Conservation (phyloP, 352 stramenopile genomes). For the Globisporangium spiculum region DNA sequence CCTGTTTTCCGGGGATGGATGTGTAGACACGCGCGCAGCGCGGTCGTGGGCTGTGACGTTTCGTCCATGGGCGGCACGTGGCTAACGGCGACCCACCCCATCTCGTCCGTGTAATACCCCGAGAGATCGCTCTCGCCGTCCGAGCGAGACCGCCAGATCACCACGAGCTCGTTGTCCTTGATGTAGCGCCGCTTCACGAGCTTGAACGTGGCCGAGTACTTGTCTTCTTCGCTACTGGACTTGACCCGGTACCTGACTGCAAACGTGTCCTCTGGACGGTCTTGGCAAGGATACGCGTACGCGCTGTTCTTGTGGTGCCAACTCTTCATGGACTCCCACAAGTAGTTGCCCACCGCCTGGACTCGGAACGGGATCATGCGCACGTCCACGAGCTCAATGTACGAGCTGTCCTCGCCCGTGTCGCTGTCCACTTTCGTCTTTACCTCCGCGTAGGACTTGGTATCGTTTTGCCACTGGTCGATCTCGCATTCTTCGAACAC, state of each 20-base stretch:
- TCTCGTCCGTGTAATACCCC: slow-evolving; percentile 11
- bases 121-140: slow-evolving; percentile 12
- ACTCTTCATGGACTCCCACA: slow-evolving; percentile 19
- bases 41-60: not conserved
- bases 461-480: slow-evolving; percentile 6
- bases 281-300: slow-evolving; percentile 10
- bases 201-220: slow-evolving; percentile 16
- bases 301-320: slow-evolving; percentile 13
- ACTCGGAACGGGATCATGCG: slow-evolving; percentile 19
- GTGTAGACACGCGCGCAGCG: slow-evolving; percentile 14
- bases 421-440: not conserved
- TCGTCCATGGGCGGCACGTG: slow-evolving; percentile 7
- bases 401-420: slow-evolving; percentile 8
- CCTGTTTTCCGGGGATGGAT: slow-evolving; percentile 5
- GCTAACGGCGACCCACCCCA: slow-evolving; percentile 15
- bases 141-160: slow-evolving; percentile 19
- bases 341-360: slow-evolving; percentile 9
- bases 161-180: slow-evolving; percentile 10
- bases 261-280: slow-evolving; percentile 16
- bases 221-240: not conserved
- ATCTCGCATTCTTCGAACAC: slow-evolving; percentile 13
- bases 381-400: slow-evolving; percentile 15
- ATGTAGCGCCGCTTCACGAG: slow-evolving; percentile 20
- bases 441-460: slow-evolving; percentile 11
- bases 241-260: slow-evolving; percentile 16